Base-by-base conservation (phyloP, 495 filamentous ascomycete species). In the Chaetomidium leptoderma region DNA sequence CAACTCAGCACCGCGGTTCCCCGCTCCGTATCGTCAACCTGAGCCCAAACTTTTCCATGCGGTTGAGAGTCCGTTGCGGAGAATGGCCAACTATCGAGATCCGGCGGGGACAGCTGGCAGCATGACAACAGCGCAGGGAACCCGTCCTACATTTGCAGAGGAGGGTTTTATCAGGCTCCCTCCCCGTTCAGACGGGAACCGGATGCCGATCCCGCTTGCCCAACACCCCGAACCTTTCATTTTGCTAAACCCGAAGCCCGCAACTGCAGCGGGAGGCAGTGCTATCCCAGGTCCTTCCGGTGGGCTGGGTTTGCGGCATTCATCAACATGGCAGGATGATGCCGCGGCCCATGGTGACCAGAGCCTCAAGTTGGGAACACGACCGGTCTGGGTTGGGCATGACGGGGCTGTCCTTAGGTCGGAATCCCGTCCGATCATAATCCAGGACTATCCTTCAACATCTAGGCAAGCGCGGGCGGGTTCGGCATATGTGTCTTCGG, bases 121-220 rank as follows among this genome's bases (percentile, higher is more conserved):
- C 32, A 37, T 37, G 13, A 3, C 39, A 10, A 42, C 52, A 13
- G 35, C 57, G 23, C 48, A 45, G 7, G 48, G 26, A 3, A 32
- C 49, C 23, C 43, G 54, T 21, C 46, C 48, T 26, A 29, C 21
- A 3, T 36, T 21, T n/a, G 36, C 50, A 2, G 55, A 62, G 11
- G 57, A 63, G 14, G 69, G 61, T 2, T 70, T 71, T 29, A 63
- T 70, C 23, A 64, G 46, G 21, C 57, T 70, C 1, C 57, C 67
- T 39, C 63, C 65, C 0, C 59, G 65, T 10, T 37, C 62, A 44
- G 60, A 63, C 3, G 23, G 36, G 7, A 37, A 10, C 24, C 55
- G 60, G 52, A 39, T 52, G 24, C 29, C 58, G 19, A 6, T 19
- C 10, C 29, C 27, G 4, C 40, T 40, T 45, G 33, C 21, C 37